These are phyloP conservation scores for Sporothrix curviconia DNA, from an alignment of 2,329 filamentous ascomycete genomes.

Conservation along the genomic window DNA sequence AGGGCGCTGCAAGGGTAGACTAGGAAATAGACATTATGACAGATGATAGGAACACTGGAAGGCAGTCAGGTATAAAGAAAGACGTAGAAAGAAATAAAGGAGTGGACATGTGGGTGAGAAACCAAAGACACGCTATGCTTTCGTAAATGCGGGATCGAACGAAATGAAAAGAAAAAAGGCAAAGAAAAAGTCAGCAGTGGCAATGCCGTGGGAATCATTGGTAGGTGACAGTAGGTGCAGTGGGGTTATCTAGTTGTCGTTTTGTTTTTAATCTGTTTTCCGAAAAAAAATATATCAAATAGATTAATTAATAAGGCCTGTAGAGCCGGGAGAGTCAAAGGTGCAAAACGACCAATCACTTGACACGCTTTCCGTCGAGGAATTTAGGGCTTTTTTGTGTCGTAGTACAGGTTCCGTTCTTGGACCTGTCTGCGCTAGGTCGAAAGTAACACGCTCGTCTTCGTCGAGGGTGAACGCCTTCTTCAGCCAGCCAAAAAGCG, in stretches of 20 bases:
- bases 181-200: neutral
- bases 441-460: conserved; percentile 54
- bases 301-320: no score
- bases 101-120: neutral
- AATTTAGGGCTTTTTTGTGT: conserved; percentile 46
- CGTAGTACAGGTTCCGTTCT: conserved; percentile 42
- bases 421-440: conserved; percentile 46
- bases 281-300: neutral
- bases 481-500: conserved; percentile 61
- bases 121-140: conserved; percentile 18
- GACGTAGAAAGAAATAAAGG: neutral
- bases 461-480: conserved; percentile 61
- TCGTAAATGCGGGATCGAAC: conserved; percentile 16
- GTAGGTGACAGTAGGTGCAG: neutral
- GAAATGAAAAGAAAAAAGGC: neutral
- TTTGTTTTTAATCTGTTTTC: neutral
- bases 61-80: neutral
- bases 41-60: neutral
- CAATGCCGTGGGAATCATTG: conserved; percentile 5
- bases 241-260: conserved; percentile 3
- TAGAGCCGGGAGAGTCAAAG: no score
- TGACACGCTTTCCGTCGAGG: conserved; percentile 48
- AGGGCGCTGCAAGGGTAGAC: neutral
- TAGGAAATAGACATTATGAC: neutral
- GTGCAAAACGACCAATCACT: no score